A percentile compares a stretch with the other conserved stretches of the same genome.
Evolutionary conservation across 2,329 filamentous ascomycete genomes (phyloP).

Genomic region (Trichoderma oligosporum): DNA sequence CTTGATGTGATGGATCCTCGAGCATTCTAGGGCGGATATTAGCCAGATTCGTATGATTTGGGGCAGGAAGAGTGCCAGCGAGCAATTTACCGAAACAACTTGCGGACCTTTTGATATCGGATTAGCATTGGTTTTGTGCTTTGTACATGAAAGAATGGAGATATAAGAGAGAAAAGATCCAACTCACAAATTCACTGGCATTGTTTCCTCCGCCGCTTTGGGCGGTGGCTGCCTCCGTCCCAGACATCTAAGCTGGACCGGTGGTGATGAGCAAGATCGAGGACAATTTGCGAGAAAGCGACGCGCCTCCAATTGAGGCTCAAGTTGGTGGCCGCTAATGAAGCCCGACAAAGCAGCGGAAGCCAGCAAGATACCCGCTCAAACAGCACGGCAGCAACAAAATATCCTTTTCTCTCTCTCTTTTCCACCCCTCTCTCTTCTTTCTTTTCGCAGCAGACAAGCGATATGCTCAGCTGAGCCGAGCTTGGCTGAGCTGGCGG

Average conservation of each 20-base stretch:
- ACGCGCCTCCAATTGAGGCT: constrained; percentile 20
- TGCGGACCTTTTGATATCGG: constrained; percentile 72
- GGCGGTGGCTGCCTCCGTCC: constrained; percentile 33
- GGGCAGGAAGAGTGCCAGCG: neutral
- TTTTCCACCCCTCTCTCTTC: neutral
- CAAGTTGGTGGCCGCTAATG: neutral
- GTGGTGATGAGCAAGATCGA: neutral
- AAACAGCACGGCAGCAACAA: neutral
- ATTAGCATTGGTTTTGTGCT: constrained; percentile 6
- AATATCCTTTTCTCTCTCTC: neutral
- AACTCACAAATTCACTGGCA: constrained; percentile 91
- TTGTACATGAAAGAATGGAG: neutral
- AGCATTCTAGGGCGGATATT: constrained; percentile 60
- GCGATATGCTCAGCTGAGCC: neutral
- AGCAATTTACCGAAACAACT: constrained; percentile 84
- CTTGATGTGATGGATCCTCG: constrained; percentile 87
- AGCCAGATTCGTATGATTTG: constrained; percentile 8
- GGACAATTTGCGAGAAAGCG: constrained; percentile 1
- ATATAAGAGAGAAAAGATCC: neutral
- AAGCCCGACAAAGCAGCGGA: neutral
- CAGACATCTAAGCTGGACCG: constrained; percentile 31
- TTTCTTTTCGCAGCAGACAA: neutral
- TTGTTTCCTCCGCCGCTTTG: constrained; percentile 61
- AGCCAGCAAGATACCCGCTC: neutral
- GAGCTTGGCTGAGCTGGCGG: neutral